phyloP scores from a whole-genome alignment of 78 protist species.

The Bigelowiella natans region DNA sequence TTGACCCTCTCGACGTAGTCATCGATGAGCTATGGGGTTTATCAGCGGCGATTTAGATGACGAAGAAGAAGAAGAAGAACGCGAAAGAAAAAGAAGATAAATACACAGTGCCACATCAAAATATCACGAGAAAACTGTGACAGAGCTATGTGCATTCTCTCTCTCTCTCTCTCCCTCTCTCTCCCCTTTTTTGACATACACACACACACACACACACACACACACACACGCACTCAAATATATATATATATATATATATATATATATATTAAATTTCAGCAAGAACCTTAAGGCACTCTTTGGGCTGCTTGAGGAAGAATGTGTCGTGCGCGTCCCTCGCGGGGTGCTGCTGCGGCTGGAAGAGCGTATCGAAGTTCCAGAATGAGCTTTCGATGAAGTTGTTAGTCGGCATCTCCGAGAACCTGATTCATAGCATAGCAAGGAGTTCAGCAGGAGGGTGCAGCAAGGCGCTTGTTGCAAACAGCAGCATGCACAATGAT shows the following conservation, averaged over 20 bases:
- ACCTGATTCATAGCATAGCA: too few relatives aligned
- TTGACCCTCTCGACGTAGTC: constrained; percentile 82
- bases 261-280: background rate
- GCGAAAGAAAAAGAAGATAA: too few relatives aligned
- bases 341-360: constrained; percentile 97
- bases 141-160: too few relatives aligned
- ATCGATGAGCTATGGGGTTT: constrained; percentile 21
- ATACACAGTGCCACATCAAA: background rate
- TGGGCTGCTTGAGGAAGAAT: constrained; percentile 74
- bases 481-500: background rate
- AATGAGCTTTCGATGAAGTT: constrained; percentile 86
- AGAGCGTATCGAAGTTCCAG: constrained; percentile 89
- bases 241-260: background rate
- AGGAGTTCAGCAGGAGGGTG: too few relatives aligned
- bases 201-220: background rate
- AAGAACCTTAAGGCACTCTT: background rate
- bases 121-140: background rate
- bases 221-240: background rate
- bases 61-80: too few relatives aligned
- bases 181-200: background rate
- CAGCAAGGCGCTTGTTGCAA: too few relatives aligned
- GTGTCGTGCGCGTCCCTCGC: constrained; percentile 99
- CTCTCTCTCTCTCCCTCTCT: background rate
- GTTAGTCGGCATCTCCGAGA: constrained; percentile 91
- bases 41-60: background rate